Evolutionary conservation across 441 rosid species (phyloP).

Genomic region (Pelargonium citronellum): DNA sequence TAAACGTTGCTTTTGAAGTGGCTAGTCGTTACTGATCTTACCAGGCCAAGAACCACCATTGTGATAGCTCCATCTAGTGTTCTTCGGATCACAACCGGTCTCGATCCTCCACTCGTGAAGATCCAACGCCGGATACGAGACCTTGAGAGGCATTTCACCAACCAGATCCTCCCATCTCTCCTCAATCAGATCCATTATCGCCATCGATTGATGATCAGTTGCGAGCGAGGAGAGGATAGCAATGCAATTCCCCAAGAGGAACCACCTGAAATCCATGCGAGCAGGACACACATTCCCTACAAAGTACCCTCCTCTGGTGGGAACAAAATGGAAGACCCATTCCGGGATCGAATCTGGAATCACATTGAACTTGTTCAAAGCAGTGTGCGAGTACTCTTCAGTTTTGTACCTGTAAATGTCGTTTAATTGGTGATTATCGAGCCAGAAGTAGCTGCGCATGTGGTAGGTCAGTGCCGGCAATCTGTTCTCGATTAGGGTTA

Average conservation of each 20-base stretch:
- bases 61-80: conserved; percentile 91
- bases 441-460: conserved; percentile 83
- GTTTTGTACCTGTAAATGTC: conserved; percentile 85
- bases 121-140: conserved; percentile 80
- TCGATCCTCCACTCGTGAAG: conserved; percentile 72
- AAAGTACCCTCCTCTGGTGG: conserved; percentile 71
- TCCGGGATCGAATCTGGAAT: conserved; percentile 92
- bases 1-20: no score
- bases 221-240: conserved; percentile 86
- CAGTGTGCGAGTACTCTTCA: conserved; percentile 91
- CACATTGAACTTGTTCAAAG: conserved; percentile 27
- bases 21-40: conserved; percentile 15
- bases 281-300: conserved; percentile 90
- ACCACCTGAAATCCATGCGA: conserved; percentile 92
- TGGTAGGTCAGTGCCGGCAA: conserved; percentile 83
- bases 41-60: conserved; percentile 99
- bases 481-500: conserved; percentile 72
- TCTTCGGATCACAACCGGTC: conserved; percentile 88
- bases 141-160: conserved; percentile 91
- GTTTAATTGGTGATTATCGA: conserved; percentile 82
- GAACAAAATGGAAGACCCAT: conserved; percentile 88
- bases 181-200: conserved; percentile 94
- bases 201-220: conserved; percentile 73
- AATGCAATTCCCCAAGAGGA: conserved; percentile 75
- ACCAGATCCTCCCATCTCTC: conserved; percentile 87